phyloP scores from a whole-genome alignment of 2,329 filamentous ascomycete genomes.

The Cercospora sojina region DNA sequence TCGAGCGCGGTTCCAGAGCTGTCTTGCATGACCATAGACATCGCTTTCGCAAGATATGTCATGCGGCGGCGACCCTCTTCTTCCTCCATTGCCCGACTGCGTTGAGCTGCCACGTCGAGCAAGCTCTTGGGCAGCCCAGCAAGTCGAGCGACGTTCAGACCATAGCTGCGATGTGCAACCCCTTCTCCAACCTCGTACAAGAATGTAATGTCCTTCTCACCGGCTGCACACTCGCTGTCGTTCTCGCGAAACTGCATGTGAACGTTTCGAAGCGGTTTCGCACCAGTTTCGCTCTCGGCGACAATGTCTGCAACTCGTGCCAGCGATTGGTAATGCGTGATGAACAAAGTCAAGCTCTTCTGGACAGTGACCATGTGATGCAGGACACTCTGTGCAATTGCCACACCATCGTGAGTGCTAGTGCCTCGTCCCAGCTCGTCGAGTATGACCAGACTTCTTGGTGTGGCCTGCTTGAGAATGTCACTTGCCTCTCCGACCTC shows the following conservation, averaged over 20 bases:
- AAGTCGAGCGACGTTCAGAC: conserved; percentile 84
- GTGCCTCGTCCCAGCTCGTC: conserved; percentile 95
- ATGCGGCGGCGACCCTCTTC: conserved; percentile 65
- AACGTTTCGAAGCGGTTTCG: conserved; percentile 66
- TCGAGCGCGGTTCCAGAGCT: conserved; percentile 38
- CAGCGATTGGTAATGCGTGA: conserved; percentile 94
- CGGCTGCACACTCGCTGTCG: conserved; percentile 46
- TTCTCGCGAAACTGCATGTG: conserved; percentile 84
- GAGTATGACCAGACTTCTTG: conserved; percentile 81
- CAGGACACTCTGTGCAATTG: conserved; percentile 89
- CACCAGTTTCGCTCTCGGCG: conserved; percentile 49
- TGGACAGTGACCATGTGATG: conserved; percentile 76
- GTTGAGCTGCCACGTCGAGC: conserved; percentile 73
- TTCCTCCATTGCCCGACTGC: conserved; percentile 77
- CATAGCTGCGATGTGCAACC: conserved; percentile 90
- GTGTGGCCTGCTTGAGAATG: conserved; percentile 85
- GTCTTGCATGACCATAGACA: conserved; percentile 23
- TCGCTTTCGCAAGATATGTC: conserved; percentile 37
- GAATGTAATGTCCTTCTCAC: conserved; percentile 82
- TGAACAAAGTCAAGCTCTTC: conserved; percentile 82
- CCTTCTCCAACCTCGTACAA: conserved; percentile 90
- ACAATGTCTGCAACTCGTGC: conserved; percentile 71
- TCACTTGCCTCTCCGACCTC: conserved; percentile 89
- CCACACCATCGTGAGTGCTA: conserved; percentile 91
- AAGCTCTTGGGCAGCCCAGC: conserved; percentile 76